Percentiles rank a stretch among this genome's conserved stretches.
phyloP scores from a whole-genome alignment of 2,329 filamentous ascomycete species.

The Colletotrichum sojae region DNA sequence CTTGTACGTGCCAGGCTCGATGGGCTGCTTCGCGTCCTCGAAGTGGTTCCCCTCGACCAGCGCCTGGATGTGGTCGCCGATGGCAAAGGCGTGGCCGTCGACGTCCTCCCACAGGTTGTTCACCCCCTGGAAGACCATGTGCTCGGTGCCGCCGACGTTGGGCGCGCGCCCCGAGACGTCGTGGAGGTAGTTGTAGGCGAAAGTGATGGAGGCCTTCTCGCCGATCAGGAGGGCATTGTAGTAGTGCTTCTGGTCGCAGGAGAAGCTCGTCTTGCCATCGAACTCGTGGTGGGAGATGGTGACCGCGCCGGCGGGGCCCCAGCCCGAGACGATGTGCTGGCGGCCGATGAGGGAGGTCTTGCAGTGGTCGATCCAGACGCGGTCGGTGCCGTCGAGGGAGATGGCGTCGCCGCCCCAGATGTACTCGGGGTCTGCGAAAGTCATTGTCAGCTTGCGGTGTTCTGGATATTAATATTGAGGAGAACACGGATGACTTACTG shows the following conservation, averaged over 20 bases:
- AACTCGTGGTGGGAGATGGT: conserved; percentile 63
- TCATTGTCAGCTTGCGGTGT: not conserved
- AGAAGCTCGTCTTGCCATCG: conserved; percentile 58
- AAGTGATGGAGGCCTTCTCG: conserved; percentile 55
- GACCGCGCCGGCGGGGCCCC: conserved; percentile 47
- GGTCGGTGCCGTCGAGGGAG: conserved; percentile 48
- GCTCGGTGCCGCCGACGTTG: conserved; percentile 44
- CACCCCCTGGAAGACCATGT: conserved; percentile 50
- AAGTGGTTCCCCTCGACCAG: conserved; percentile 62
- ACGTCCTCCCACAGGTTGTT: conserved; percentile 60
- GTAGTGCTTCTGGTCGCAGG: conserved; percentile 63
- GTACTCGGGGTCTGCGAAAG: conserved; percentile 48
- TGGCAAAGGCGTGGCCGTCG: conserved; percentile 61
- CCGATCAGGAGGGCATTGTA: conserved; percentile 60
- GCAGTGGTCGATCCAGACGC: conserved; percentile 54
- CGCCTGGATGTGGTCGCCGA: conserved; percentile 47
- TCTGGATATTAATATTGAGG: not conserved
- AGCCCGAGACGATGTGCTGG: conserved; percentile 52
- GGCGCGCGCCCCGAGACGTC: conserved; percentile 56
- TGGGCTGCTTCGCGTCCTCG: conserved; percentile 54
- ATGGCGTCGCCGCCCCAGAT: conserved; percentile 56
- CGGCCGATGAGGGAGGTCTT: conserved; percentile 60
- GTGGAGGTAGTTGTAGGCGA: conserved; percentile 61
- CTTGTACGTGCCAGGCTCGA: conserved; percentile 47
- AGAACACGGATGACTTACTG: not conserved